phyloP scores from a whole-genome alignment of 2,329 filamentous ascomycete genomes.

The Calonectria montana region DNA sequence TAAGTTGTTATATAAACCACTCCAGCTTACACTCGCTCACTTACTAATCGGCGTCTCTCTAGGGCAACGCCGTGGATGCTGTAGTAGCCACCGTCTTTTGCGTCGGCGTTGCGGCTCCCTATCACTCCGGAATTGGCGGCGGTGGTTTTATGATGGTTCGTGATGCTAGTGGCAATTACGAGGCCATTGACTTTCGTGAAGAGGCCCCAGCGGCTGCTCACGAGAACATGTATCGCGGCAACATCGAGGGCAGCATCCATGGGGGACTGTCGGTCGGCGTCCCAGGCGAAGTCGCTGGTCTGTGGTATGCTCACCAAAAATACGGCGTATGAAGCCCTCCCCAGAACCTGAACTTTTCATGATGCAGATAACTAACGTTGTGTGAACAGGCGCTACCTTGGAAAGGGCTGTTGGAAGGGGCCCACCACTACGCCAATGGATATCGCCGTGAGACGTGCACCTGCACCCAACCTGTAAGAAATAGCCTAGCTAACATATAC shows the following conservation, averaged over 20 bases:
- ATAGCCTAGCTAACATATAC: slow-evolving; percentile 38
- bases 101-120: slow-evolving; percentile 80
- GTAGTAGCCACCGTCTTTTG: slow-evolving; percentile 80
- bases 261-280: slow-evolving; percentile 80
- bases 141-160: slow-evolving; percentile 92
- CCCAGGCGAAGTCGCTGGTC: slow-evolving; percentile 80
- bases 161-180: slow-evolving; percentile 78
- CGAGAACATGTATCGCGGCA: slow-evolving; percentile 86
- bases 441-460: slow-evolving; percentile 61
- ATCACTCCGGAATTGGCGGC: slow-evolving; percentile 86
- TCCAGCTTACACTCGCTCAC: not conserved
- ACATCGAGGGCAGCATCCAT: slow-evolving; percentile 72
- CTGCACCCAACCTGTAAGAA: not conserved
- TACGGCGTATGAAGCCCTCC: slow-evolving; percentile 68
- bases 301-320: slow-evolving; percentile 80
- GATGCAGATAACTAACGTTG: slow-evolving; percentile 4
- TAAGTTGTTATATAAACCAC: slow-evolving; percentile 44
- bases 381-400: slow-evolving; percentile 67
- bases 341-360: not conserved
- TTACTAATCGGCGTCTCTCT: not conserved
- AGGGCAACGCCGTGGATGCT: slow-evolving; percentile 83
- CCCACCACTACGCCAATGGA: slow-evolving; percentile 79
- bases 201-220: slow-evolving; percentile 84
- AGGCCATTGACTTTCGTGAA: slow-evolving; percentile 91
- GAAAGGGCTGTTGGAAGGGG: slow-evolving; percentile 78